phyloP scores from a whole-genome alignment of 208 protist genomes.

The Trichomonas vaginalis region DNA sequence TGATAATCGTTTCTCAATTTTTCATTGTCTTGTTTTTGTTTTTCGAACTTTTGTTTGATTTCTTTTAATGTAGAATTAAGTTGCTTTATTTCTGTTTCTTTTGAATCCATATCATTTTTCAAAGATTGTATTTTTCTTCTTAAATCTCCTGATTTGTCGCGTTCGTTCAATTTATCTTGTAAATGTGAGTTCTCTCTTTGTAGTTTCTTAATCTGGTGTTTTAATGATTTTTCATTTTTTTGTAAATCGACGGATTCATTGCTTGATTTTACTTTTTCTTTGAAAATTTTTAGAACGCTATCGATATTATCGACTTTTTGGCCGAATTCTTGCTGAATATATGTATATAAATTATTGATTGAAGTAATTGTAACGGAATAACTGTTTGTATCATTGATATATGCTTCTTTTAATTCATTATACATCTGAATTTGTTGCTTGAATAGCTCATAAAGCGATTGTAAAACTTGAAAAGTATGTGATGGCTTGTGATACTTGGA shows the following conservation, averaged over 20 bases:
- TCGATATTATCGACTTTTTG: neutral
- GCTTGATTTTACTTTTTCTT: neutral
- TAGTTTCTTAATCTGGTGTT: neutral
- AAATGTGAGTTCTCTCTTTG: neutral
- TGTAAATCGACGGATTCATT: too few species aligned
- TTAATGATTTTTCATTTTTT: neutral
- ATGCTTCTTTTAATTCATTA: neutral
- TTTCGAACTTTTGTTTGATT: neutral
- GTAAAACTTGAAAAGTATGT: neutral
- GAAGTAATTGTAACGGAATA: neutral
- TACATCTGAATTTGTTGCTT: neutral
- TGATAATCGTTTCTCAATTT: too few species aligned
- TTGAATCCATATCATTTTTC: neutral
- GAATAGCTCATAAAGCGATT: neutral
- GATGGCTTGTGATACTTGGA: neutral
- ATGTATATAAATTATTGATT: neutral
- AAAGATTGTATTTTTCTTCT: neutral
- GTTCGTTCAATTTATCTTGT: neutral
- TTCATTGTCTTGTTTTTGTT: neutral
- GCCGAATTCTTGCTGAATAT: neutral
- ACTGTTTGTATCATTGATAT: neutral
- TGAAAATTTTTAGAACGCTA: neutral
- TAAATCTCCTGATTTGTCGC: neutral
- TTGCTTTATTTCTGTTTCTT: neutral
- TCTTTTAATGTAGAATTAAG: neutral